Percentiles rank a stretch among this genome's conserved stretches.
phyloP scores from a whole-genome alignment of 2,329 filamentous ascomycete species.

The Curvularia hawaiiensis region DNA sequence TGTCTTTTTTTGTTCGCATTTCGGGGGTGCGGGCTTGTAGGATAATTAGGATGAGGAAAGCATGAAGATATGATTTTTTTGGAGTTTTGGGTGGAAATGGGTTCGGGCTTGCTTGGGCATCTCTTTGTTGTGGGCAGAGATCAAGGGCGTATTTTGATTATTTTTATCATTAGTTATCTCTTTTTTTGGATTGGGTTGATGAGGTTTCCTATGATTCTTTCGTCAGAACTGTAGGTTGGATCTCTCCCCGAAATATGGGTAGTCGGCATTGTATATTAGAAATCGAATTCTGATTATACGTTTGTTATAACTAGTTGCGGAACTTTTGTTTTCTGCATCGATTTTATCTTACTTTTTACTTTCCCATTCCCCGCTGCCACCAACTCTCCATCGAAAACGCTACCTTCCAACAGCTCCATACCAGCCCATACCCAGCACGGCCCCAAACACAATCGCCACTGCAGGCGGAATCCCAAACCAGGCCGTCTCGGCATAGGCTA shows the following conservation, averaged over 20 bases:
- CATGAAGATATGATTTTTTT: background rate
- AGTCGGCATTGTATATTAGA: background rate
- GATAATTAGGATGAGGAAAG: background rate
- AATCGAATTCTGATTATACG: background rate
- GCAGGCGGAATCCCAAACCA: conserved; percentile 50
- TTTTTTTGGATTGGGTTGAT: background rate
- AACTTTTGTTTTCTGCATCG: no score
- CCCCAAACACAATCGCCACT: conserved; percentile 48
- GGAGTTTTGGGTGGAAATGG: no score
- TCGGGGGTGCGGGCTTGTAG: no score
- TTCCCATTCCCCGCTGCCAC: no score
- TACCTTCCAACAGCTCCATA: conserved; percentile 45
- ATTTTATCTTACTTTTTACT: no score
- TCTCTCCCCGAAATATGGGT: background rate
- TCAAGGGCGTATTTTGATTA: no score
- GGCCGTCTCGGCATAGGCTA: conserved; percentile 49
- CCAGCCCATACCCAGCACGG: conserved; percentile 47
- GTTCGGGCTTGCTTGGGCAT: no score
- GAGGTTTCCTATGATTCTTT: no score
- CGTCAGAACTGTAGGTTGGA: background rate
- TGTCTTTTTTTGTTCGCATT: no score
- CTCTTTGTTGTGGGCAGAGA: no score
- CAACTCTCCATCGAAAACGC: background rate
- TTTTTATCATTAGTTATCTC: no score
- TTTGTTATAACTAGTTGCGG: background rate